Percentiles rank a stretch among this genome's conserved stretches.
These are phyloP conservation scores for Hypoxylon sp. DNA, from an alignment of 2,329 filamentous ascomycete genomes.

Conservation along the genomic window DNA sequence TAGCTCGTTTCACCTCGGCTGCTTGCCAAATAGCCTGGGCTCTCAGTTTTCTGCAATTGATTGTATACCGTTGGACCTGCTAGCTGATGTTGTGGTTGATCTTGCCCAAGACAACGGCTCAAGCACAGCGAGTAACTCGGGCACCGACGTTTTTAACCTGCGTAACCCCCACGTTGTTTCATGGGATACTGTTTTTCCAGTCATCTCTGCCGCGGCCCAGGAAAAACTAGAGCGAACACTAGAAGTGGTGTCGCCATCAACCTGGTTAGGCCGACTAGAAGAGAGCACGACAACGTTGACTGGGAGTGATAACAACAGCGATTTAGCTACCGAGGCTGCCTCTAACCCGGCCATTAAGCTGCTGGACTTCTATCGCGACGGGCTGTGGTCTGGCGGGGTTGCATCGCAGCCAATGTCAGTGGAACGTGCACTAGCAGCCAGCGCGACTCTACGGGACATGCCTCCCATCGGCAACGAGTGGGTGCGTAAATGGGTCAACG, in stretches of 20 bases:
- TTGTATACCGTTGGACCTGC: slow-evolving; percentile 62
- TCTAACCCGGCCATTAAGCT: too few species aligned
- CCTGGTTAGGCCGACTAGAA: too few species aligned
- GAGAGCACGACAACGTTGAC: too few species aligned
- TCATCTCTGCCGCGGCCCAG: slow-evolving; percentile 38
- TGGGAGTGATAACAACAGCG: too few species aligned
- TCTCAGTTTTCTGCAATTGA: slow-evolving; percentile 55
- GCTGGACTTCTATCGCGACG: too few species aligned
- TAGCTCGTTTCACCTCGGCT: slow-evolving; percentile 57
- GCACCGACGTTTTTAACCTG: slow-evolving; percentile 47
- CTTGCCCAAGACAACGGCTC: slow-evolving; percentile 33
- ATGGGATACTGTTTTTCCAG: slow-evolving; percentile 47
- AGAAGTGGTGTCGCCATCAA: slow-evolving; percentile 36
- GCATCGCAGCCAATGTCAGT: too few species aligned
- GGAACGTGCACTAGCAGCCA: slow-evolving; percentile 47
- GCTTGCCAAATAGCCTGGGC: slow-evolving; percentile 58
- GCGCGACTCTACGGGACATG: slow-evolving; percentile 49
- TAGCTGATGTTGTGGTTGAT: slow-evolving; percentile 57
- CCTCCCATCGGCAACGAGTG: slow-evolving; percentile 51
- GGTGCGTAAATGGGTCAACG: slow-evolving; percentile 56
- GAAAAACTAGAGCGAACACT: neutral
- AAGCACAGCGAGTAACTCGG: neutral
- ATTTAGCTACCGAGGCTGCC: too few species aligned
- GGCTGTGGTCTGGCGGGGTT: too few species aligned
- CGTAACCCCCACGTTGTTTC: slow-evolving; percentile 49